These are phyloP conservation scores for Amanita polypyramis DNA, from an alignment of 768 basidiomycete species.

Conservation along the genomic window DNA sequence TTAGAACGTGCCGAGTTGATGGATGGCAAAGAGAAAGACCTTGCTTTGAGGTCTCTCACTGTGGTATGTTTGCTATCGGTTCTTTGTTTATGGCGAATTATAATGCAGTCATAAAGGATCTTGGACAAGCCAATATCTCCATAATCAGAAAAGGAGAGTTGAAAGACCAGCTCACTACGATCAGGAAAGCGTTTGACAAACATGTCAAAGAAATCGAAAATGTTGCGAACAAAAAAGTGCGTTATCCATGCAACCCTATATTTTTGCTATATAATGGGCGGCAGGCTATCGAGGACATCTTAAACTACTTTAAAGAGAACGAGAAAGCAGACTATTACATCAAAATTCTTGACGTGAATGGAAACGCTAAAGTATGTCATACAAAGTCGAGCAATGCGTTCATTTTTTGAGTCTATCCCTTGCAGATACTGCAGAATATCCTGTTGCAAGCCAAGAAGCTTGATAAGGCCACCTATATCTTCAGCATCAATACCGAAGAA, in stretches of 20 bases:
- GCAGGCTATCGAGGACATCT: conserved; percentile 62
- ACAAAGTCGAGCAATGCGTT: conserved; percentile 4
- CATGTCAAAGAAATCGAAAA: conserved; percentile 75
- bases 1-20: conserved; percentile 53
- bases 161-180: conserved; percentile 56
- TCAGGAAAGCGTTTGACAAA: conserved; percentile 81
- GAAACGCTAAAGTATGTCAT: conserved; percentile 67
- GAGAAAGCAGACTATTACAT: conserved; percentile 61
- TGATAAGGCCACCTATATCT: conserved; percentile 78
- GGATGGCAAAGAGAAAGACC: conserved; percentile 73
- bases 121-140: conserved; percentile 84
- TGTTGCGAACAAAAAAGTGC: conserved; percentile 66
- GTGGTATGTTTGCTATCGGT: conserved; percentile 38
- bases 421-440: conserved; percentile 65
- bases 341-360: conserved; percentile 62
- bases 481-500: conserved; percentile 61
- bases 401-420: background rate
- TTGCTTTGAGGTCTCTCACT: conserved; percentile 71
- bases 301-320: conserved; percentile 70
- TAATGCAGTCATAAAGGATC: conserved; percentile 47
- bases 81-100: conserved; percentile 3
- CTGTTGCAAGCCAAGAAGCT: conserved; percentile 71
- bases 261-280: background rate
- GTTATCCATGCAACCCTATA: conserved; percentile 9
- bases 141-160: conserved; percentile 73